Evolutionary conservation across 2,329 filamentous ascomycete species (phyloP).

Genomic region (Pyricularia grisea): DNA sequence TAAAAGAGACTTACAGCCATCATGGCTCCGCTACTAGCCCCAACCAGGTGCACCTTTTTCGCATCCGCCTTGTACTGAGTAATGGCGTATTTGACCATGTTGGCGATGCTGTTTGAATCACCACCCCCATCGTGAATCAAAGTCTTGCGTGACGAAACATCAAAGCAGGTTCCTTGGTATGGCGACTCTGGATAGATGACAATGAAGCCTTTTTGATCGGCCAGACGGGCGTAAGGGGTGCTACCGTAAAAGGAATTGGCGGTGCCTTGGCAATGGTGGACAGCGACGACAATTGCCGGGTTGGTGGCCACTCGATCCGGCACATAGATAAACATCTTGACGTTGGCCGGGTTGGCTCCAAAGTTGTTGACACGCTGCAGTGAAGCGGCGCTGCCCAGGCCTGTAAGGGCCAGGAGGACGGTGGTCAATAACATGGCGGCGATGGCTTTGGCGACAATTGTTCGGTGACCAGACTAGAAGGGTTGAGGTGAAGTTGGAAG

Average conservation of each 20-base stretch:
- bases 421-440: neutral
- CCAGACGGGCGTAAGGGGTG: slow-evolving; percentile 35
- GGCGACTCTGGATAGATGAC: slow-evolving; percentile 47
- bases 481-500: neutral
- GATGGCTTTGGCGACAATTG: neutral
- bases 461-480: too few relatives aligned
- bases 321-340: slow-evolving; percentile 35
- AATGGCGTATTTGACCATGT: slow-evolving; percentile 50
- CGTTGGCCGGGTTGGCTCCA: slow-evolving; percentile 27
- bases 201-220: slow-evolving; percentile 31
- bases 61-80: slow-evolving; percentile 40
- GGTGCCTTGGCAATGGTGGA: slow-evolving; percentile 44
- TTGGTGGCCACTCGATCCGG: slow-evolving; percentile 24
- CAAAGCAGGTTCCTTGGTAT: slow-evolving; percentile 46
- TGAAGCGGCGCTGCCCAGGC: slow-evolving; percentile 12
- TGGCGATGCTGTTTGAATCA: slow-evolving; percentile 45
- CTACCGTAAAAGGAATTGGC: slow-evolving; percentile 36
- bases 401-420: neutral
- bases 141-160: slow-evolving; percentile 39
- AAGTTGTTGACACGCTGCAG: slow-evolving; percentile 29
- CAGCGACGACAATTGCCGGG: slow-evolving; percentile 39
- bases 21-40: slow-evolving; percentile 38
- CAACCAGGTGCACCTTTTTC: slow-evolving; percentile 42
- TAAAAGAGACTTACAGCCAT: slow-evolving; percentile 27
- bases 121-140: slow-evolving; percentile 48